Conservation (phyloP, 2,329 filamentous ascomycete species). For the Sporothrix sp. region DNA sequence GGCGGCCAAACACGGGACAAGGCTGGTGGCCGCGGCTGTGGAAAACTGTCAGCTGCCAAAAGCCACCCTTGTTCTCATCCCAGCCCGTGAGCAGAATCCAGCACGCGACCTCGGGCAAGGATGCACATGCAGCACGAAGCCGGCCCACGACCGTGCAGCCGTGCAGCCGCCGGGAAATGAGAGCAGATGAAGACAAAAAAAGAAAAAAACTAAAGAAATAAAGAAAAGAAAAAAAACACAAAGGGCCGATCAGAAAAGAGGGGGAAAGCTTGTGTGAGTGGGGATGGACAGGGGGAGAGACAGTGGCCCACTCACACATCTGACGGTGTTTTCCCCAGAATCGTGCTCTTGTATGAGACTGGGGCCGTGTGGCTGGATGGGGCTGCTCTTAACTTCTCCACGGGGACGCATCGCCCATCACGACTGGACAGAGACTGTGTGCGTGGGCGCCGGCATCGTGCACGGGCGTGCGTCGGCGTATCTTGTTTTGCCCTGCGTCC, state of each 20-base stretch:
- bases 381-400: no score
- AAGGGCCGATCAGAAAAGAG: slow-evolving; percentile 11
- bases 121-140: no score
- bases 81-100: no score
- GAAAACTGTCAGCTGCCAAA: no score
- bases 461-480: neutral
- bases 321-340: neutral
- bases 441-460: neutral
- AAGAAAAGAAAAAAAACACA: slow-evolving; percentile 2
- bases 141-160: no score
- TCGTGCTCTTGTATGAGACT: neutral
- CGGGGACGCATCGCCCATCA: no score
- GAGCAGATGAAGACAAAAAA: neutral
- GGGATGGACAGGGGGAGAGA: neutral
- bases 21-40: no score
- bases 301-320: slow-evolving; percentile 2
- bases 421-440: no score
- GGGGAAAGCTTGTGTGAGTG: neutral
- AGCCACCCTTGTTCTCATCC: no score
- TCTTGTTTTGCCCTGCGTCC: neutral
- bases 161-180: neutral
- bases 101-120: no score
- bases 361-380: neutral
- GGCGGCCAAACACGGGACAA: no score
- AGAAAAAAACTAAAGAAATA: neutral